Conservation (phyloP, 176 grass and related monocot species). For the Oryza coarctata region DNA sequence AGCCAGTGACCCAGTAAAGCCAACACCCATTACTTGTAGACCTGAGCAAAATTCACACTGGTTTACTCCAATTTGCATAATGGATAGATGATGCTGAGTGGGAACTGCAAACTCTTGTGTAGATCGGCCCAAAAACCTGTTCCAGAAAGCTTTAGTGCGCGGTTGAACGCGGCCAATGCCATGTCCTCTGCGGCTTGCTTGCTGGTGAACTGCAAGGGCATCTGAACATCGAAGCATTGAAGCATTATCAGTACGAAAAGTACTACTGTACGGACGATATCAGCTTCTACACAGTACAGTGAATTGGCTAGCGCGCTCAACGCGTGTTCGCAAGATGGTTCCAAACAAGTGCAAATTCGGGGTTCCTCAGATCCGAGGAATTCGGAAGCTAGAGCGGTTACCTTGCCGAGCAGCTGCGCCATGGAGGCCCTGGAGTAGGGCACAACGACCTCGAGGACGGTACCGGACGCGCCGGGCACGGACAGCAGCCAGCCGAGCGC, state of each 20-base stretch:
- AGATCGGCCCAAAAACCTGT: slow-evolving; percentile 45
- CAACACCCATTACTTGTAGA: slow-evolving; percentile 74
- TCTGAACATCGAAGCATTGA: slow-evolving; percentile 41
- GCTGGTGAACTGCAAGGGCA: slow-evolving; percentile 79
- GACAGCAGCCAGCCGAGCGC: slow-evolving; percentile 88
- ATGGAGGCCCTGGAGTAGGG: slow-evolving; percentile 83
- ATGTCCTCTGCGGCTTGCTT: slow-evolving; percentile 80
- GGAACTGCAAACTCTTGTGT: not conserved
- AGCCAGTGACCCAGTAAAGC: slow-evolving; percentile 90
- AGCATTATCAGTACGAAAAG: not conserved
- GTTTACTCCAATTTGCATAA: not conserved
- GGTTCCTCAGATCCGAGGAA: not conserved
- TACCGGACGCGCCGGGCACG: slow-evolving; percentile 69
- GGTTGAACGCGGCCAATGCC: slow-evolving; percentile 74
- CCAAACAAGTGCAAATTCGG: not conserved
- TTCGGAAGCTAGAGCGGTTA: not conserved
- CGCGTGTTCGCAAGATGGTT: not conserved
- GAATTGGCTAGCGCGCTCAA: not conserved
- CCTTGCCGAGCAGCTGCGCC: slow-evolving; percentile 87
- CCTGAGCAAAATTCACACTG: slow-evolving; percentile 30
- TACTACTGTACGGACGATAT: not conserved
- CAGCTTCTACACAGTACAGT: not conserved
- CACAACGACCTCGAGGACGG: slow-evolving; percentile 86
- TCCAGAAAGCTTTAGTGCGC: slow-evolving; percentile 83
- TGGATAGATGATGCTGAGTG: not conserved